Conservation (phyloP, 2,329 filamentous ascomycete species). For the Colletotrichum kahawae region DNA sequence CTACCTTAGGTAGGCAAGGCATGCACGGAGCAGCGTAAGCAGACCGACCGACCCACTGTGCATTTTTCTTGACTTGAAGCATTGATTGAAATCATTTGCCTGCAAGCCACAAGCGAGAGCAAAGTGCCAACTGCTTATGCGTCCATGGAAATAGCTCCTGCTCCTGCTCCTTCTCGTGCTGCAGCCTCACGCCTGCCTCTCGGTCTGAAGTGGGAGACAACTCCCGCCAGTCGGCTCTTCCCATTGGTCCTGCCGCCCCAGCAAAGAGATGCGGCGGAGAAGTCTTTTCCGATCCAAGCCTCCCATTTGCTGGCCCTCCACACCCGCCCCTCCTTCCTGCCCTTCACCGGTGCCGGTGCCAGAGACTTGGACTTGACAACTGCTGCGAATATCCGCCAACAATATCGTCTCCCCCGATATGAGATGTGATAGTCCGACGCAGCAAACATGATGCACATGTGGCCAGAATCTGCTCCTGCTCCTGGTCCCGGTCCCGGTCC, state of each 20-base stretch:
- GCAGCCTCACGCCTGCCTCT: not conserved
- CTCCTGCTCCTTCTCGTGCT: not conserved
- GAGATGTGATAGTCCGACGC: slow-evolving; percentile 13
- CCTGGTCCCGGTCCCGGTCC: not conserved
- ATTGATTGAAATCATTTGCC: not conserved
- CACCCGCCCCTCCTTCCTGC: not conserved
- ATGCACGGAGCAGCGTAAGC: not conserved
- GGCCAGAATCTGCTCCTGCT: not conserved
- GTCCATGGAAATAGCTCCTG: not conserved
- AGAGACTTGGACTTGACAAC: slow-evolving; percentile 18
- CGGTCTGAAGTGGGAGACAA: not conserved
- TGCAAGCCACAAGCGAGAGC: not conserved
- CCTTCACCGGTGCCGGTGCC: slow-evolving; percentile 22
- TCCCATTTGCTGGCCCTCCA: slow-evolving; percentile 9
- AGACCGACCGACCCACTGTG: not conserved
- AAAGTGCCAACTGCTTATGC: not conserved
- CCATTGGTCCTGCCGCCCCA: not conserved
- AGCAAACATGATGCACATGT: not conserved
- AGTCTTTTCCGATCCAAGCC: slow-evolving; percentile 4
- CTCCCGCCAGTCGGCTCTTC: not conserved
- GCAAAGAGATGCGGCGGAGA: not conserved
- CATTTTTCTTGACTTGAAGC: not conserved
- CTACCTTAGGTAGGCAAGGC: not conserved
- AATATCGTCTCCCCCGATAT: slow-evolving; percentile 8
- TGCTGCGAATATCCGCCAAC: slow-evolving; percentile 21